phyloP scores from a whole-genome alignment of 768 basidiomycete species.

The Suillus variegatus region DNA sequence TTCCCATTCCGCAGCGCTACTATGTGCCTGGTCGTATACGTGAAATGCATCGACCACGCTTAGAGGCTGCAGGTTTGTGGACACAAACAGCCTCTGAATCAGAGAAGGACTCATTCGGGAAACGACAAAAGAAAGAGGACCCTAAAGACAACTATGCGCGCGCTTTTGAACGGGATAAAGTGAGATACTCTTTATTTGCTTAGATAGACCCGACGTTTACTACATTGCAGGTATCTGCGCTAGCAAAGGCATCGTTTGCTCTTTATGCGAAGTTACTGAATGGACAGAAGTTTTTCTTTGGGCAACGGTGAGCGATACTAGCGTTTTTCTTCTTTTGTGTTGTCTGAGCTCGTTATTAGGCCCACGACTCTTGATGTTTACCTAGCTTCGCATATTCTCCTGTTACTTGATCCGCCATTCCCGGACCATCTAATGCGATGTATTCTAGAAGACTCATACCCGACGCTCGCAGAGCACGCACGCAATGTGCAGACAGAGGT shows the following conservation, averaged over 20 bases:
- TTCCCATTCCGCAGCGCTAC: slow-evolving; percentile 70
- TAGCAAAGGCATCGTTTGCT: slow-evolving; percentile 56
- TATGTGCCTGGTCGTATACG: slow-evolving; percentile 70
- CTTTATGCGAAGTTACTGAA: slow-evolving; percentile 59
- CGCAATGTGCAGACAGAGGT: slow-evolving; percentile 43
- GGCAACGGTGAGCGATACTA: slow-evolving; percentile 42
- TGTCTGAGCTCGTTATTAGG: slow-evolving; percentile 35
- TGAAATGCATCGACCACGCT: slow-evolving; percentile 51
- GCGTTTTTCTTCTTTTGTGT: background rate
- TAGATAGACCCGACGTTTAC: background rate
- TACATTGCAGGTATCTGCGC: slow-evolving; percentile 48
- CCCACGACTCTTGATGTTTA: slow-evolving; percentile 64
- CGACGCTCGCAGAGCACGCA: slow-evolving; percentile 59
- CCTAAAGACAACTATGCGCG: slow-evolving; percentile 45
- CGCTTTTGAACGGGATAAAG: slow-evolving; percentile 69
- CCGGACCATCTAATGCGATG: slow-evolving; percentile 60
- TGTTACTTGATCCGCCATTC: slow-evolving; percentile 58
- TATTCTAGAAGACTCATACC: slow-evolving; percentile 56
- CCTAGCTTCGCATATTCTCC: slow-evolving; percentile 67
- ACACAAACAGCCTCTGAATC: slow-evolving; percentile 39
- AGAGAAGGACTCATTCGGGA: slow-evolving; percentile 40
- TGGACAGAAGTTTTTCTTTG: slow-evolving; percentile 51
- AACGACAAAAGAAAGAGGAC: slow-evolving; percentile 32
- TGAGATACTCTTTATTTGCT: background rate
- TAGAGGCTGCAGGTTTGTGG: slow-evolving; percentile 71